Evolutionary conservation across 169 alveolate genomes (phyloP), one percentile per base, ranked within the genome.

Genomic region (Eimeria necatrix): DNA sequence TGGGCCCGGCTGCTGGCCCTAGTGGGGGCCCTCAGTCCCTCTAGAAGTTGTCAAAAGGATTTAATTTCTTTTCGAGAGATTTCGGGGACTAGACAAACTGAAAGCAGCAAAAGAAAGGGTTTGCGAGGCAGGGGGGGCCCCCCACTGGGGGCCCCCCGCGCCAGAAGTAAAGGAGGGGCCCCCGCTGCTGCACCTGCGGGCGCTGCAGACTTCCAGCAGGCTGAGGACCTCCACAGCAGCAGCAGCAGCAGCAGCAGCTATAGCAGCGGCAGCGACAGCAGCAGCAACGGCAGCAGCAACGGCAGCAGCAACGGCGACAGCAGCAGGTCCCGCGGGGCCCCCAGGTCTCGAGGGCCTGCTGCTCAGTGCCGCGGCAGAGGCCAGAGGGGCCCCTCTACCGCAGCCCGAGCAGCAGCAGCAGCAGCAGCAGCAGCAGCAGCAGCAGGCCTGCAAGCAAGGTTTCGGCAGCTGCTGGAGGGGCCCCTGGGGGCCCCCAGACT

Each of bases 211-310:
- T n/a, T n/a, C n/a, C n/a, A n/a, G n/a, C n/a, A n/a, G n/a, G n/a
- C n/a, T n/a, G n/a, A n/a, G n/a, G n/a, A n/a, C n/a, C n/a, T n/a
- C n/a, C n/a, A n/a, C n/a, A n/a, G n/a, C n/a, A n/a, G n/a, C n/a
- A 6, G 74, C 74, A 12, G 74, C 41, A 61, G 22, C 9, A 61
- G 22, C 41, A 61, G 2, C 74, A 12, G 74, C 74, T 12, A 61
- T 1, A 9, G n/a, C 83, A 71, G 20, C 83, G 24, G 51, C 68
- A 1, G 61, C 87, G 9, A 61, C 87, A 41, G 59, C 61, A 76
- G 61, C 61, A 46, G 87, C n/a, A 41, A 22, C 87, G 46, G 87
- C 61, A 76, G 61, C 87, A 76, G 61, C 87, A 76, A 61, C 61
- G 22, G 61, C 87, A 49, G 26, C 87, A 49, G 26, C 87, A 76